Percentiles rank a stretch among this genome's conserved stretches.
Evolutionary conservation across 495 filamentous ascomycete genomes (phyloP).

Genomic region (Penicillium arizonense): DNA sequence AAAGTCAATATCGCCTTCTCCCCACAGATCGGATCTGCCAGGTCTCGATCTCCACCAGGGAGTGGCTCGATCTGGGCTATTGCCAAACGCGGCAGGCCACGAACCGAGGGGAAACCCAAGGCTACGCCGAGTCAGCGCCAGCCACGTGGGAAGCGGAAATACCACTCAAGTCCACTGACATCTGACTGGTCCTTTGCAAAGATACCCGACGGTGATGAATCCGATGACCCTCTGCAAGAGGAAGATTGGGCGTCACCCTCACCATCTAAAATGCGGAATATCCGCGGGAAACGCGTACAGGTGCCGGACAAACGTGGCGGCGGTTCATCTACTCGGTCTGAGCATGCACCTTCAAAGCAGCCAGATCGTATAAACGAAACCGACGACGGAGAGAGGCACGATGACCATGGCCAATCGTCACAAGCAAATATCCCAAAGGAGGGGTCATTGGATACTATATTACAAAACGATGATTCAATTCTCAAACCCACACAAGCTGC

Average conservation of each 20-base stretch:
- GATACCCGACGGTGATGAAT: conserved; percentile 38
- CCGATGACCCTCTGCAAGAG: conserved; percentile 48
- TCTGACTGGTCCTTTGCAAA: conserved; percentile 47
- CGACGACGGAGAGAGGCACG: neutral
- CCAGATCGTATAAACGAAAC: neutral
- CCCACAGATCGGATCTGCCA: conserved; percentile 8
- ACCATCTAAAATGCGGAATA: conserved; percentile 18
- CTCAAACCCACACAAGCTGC: neutral
- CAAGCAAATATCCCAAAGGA: neutral
- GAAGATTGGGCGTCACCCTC: conserved; percentile 34
- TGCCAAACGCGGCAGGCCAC: conserved; percentile 22
- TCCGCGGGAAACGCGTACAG: conserved; percentile 22
- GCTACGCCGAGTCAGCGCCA: conserved; percentile 19
- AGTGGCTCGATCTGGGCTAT: conserved; percentile 41
- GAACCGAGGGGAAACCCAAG: conserved; percentile 23
- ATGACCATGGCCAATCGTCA: neutral
- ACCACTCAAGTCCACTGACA: conserved; percentile 35
- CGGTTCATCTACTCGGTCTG: neutral
- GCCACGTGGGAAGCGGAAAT: conserved; percentile 25
- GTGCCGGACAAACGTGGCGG: neutral
- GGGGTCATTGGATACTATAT: neutral
- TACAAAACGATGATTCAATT: neutral
- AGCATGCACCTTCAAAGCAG: neutral
- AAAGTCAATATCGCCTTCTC: conserved; percentile 9
- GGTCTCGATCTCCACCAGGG: conserved; percentile 37